phyloP scores from a whole-genome alignment of 345 rosid genomes.

The Brassica incana region DNA sequence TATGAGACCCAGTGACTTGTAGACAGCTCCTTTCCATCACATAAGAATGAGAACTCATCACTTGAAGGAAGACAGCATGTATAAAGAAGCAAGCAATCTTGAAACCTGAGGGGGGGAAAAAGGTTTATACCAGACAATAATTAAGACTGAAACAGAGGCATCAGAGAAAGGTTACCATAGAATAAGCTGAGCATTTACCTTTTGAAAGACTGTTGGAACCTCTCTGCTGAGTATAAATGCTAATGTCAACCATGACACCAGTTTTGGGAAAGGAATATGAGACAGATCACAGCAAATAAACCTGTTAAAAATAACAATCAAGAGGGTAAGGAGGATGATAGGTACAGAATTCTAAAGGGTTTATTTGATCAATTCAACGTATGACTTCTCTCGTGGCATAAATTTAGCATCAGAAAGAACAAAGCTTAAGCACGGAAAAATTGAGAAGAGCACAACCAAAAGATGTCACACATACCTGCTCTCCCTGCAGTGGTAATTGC shows the following conservation, averaged over 20 bases:
- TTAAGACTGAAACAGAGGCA: conserved; percentile 17
- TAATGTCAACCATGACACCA: conserved; percentile 65
- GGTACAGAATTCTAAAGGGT: conserved; percentile 5
- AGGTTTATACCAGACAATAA: conserved; percentile 14
- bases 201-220: conserved; percentile 67
- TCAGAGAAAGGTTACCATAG: conserved; percentile 1
- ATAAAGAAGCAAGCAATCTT: conserved; percentile 64
- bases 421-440: conserved; percentile 7
- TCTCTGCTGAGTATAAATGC: conserved; percentile 84
- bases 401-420: conserved; percentile 8
- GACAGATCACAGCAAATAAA: conserved; percentile 60
- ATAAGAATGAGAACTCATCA: conserved; percentile 45
- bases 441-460: background rate
- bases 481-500: conserved; percentile 49
- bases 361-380: conserved; percentile 26
- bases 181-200: conserved; percentile 52
- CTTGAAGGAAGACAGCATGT: conserved; percentile 58
- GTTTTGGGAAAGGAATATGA: conserved; percentile 48
- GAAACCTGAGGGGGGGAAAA: conserved; percentile 58
- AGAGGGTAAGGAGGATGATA: conserved; percentile 17
- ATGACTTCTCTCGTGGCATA: conserved; percentile 9
- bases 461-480: conserved; percentile 52
- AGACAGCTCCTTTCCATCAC: conserved; percentile 54
- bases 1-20: conserved; percentile 88
- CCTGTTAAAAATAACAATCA: conserved; percentile 49